These are phyloP conservation scores for Pseudogymnoascus sp. DNA, from an alignment of 2,329 filamentous ascomycete species.

Conservation along the genomic window DNA sequence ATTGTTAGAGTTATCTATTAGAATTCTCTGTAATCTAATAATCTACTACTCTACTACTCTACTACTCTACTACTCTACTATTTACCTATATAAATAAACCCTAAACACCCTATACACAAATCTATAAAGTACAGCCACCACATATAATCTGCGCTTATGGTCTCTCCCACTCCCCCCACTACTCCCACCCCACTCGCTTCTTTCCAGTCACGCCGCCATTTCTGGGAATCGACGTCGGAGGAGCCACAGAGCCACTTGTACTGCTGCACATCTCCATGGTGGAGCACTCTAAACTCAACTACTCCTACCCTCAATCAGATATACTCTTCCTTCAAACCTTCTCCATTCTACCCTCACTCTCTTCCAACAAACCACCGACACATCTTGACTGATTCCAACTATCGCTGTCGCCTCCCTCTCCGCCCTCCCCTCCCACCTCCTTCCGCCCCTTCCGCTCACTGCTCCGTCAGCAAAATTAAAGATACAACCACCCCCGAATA, in stretches of 20 bases:
- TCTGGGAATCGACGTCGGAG: neutral
- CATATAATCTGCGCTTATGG: neutral
- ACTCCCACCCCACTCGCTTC: neutral
- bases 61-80: neutral
- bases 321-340: neutral
- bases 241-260: neutral
- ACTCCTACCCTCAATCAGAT: slow-evolving; percentile 3
- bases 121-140: too few relatives aligned
- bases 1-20: neutral
- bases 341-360: neutral
- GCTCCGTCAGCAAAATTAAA: neutral
- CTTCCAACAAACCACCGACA: neutral
- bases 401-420: neutral
- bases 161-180: neutral
- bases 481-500: neutral
- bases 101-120: neutral
- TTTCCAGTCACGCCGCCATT: neutral
- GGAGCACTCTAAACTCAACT: neutral
- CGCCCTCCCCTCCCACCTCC: neutral
- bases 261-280: neutral
- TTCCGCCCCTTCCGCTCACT: neutral
- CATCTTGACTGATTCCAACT: neutral
- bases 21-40: neutral
- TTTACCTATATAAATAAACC: neutral
- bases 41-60: neutral